Conservation (phyloP, 1,139 yeast genomes). For the Zygosaccharomyces sapae region DNA sequence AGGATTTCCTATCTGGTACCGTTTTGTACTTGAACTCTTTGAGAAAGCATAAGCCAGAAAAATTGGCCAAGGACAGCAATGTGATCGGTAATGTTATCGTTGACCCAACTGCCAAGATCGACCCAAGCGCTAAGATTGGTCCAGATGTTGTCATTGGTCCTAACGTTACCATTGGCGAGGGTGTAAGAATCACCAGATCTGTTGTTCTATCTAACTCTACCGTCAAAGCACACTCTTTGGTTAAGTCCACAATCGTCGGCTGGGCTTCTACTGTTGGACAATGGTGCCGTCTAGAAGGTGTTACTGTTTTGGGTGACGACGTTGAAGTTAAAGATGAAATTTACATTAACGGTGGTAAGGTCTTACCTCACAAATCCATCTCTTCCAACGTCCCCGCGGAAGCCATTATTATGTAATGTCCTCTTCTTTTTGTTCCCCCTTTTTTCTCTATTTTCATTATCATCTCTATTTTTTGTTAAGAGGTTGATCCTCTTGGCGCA, state of each 20-base stretch:
- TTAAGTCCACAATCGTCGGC: constrained; percentile 96
- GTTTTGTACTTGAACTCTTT: constrained; percentile 85
- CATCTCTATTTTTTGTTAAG: neutral
- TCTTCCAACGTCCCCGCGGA: constrained; percentile 96
- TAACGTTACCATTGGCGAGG: constrained; percentile 91
- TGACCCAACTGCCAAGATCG: constrained; percentile 92
- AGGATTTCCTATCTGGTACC: constrained; percentile 97
- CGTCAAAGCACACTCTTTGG: constrained; percentile 97
- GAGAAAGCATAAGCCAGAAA: constrained; percentile 71
- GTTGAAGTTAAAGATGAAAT: constrained; percentile 98
- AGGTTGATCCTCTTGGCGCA: constrained; percentile 14
- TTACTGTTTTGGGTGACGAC: constrained; percentile 97
- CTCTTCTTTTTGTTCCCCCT: too few relatives aligned
- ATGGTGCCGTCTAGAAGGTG: constrained; percentile 99
- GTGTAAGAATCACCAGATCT: constrained; percentile 97
- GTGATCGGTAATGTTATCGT: constrained; percentile 92
- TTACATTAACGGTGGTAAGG: constrained; percentile 98
- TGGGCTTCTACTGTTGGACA: constrained; percentile 98
- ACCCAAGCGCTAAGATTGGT: constrained; percentile 92
- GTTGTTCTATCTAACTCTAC: constrained; percentile 87
- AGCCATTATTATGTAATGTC: constrained; percentile 82
- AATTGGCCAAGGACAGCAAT: constrained; percentile 59
- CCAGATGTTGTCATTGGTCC: constrained; percentile 99
- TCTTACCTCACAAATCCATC: constrained; percentile 96
- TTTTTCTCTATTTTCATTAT: neutral